These are phyloP conservation scores for Erodium texanum DNA, from an alignment of 441 rosid genomes.

Conservation along the genomic window DNA sequence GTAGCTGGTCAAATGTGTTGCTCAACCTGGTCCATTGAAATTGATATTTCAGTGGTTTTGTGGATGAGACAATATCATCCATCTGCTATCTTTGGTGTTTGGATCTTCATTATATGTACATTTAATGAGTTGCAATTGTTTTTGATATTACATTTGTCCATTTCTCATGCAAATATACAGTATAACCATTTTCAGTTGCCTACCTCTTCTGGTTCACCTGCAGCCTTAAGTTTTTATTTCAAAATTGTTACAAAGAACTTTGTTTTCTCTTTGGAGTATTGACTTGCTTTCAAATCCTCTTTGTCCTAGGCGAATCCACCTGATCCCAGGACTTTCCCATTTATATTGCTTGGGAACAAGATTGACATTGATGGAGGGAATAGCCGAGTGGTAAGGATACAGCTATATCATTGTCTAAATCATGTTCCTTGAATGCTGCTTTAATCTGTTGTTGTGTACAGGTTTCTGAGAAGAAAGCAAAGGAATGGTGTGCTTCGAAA, in stretches of 20 bases:
- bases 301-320: constrained; percentile 65
- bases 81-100: neutral
- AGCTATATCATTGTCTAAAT: neutral
- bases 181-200: neutral
- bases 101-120: neutral
- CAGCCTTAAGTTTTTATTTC: neutral
- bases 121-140: neutral
- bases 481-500: constrained; percentile 82
- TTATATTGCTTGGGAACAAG: constrained; percentile 87
- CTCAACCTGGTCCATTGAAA: neutral
- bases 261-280: constrained; percentile 7
- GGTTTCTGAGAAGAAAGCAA: constrained; percentile 96
- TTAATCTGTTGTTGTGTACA: constrained; percentile 20
- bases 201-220: neutral
- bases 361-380: constrained; percentile 98
- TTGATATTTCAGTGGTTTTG: neutral
- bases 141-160: neutral
- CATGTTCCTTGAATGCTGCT: constrained; percentile 2
- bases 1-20: neutral
- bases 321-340: constrained; percentile 64
- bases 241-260: neutral
- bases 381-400: constrained; percentile 73
- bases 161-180: neutral
- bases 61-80: too few relatives aligned
- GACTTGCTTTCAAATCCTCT: constrained; percentile 14